Conservation (phyloP, 1,139 yeast species). For the Pichia sorboxylosa region DNA sequence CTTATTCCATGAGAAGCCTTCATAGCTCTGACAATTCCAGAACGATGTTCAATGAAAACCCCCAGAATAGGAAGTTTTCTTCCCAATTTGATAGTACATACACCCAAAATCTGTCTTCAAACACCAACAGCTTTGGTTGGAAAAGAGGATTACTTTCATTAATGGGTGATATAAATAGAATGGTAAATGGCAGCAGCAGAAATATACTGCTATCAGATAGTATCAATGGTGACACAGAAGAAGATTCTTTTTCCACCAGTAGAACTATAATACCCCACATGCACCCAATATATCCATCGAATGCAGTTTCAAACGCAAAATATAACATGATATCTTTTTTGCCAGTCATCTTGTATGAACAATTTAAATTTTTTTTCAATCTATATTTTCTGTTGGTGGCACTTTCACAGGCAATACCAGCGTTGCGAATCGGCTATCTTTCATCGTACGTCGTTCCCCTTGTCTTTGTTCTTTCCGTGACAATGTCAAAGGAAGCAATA, state of each 20-base stretch:
- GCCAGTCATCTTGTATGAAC: constrained; percentile 85
- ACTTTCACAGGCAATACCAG: constrained; percentile 86
- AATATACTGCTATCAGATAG: constrained; percentile 19
- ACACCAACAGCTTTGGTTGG: constrained; percentile 10
- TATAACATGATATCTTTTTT: constrained; percentile 81
- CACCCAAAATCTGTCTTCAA: constrained; percentile 1
- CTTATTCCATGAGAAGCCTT: constrained; percentile 10
- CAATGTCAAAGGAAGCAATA: constrained; percentile 91
- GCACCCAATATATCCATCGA: constrained; percentile 43
- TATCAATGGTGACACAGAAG: background rate
- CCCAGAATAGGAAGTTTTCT: too few species aligned
- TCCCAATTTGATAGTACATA: too few species aligned
- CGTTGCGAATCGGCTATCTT: constrained; percentile 80
- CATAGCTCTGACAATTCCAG: constrained; percentile 5
- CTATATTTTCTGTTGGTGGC: constrained; percentile 87
- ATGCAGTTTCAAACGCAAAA: constrained; percentile 88
- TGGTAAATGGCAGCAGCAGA: constrained; percentile 16
- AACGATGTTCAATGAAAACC: too few species aligned
- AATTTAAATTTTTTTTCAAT: constrained; percentile 93
- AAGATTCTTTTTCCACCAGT: constrained; percentile 1
- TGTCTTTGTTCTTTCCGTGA: constrained; percentile 81
- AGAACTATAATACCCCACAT: constrained; percentile 27
- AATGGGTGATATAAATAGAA: constrained; percentile 16
- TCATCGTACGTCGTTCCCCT: constrained; percentile 90
- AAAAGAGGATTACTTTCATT: constrained; percentile 19